These are phyloP conservation scores for Nectriaceae sp. DNA, from an alignment of 2,329 filamentous ascomycete genomes.

Conservation along the genomic window DNA sequence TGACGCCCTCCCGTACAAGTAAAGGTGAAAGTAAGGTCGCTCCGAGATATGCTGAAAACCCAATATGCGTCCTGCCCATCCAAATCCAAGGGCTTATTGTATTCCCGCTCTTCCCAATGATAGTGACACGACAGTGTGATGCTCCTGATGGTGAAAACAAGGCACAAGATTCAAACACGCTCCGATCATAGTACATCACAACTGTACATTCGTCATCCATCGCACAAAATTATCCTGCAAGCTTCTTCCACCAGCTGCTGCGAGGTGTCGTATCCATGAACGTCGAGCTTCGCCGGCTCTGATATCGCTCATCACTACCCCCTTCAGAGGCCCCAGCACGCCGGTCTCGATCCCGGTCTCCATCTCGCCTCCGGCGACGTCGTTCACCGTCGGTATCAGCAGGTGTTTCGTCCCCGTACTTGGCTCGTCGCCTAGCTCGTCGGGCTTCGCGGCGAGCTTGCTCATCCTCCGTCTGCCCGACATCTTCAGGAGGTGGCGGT, in stretches of 20 bases:
- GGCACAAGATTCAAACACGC: slow-evolving; percentile 21
- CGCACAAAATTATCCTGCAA: slow-evolving; percentile 39
- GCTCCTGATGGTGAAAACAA: slow-evolving; percentile 9
- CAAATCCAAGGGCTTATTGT: neutral
- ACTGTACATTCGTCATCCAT: slow-evolving; percentile 14
- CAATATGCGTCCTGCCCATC: neutral
- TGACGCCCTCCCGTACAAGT: too few relatives aligned
- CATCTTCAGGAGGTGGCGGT: slow-evolving; percentile 51
- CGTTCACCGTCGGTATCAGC: slow-evolving; percentile 47
- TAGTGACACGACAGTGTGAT: neutral
- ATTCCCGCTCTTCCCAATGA: neutral
- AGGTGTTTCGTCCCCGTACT: slow-evolving; percentile 42
- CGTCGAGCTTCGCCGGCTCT: slow-evolving; percentile 41
- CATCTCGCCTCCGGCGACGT: slow-evolving; percentile 40
- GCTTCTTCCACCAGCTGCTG: slow-evolving; percentile 63
- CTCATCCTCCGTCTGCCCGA: slow-evolving; percentile 45
- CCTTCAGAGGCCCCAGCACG: slow-evolving; percentile 37
- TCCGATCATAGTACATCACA: slow-evolving; percentile 25
- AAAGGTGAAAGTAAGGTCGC: neutral
- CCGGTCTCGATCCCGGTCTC: slow-evolving; percentile 28
- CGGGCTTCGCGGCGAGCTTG: slow-evolving; percentile 52
- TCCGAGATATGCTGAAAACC: neutral
- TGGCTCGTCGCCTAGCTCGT: slow-evolving; percentile 46
- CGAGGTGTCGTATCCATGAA: slow-evolving; percentile 51
- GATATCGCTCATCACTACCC: slow-evolving; percentile 47